Conservation (phyloP, 495 filamentous ascomycete genomes). For the Hypoxylon trugodes region DNA sequence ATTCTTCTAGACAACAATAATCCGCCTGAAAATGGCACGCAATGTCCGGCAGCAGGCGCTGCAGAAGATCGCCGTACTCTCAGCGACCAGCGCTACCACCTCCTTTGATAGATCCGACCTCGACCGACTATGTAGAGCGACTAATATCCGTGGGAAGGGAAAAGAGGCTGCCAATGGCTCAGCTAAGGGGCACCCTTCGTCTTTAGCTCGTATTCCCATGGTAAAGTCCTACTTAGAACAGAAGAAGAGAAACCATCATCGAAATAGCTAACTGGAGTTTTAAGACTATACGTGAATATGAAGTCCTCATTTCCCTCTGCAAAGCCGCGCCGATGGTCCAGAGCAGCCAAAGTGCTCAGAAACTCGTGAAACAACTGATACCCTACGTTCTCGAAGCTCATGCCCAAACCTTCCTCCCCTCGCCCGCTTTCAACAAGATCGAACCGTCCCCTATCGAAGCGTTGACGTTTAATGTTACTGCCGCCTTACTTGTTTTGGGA, state of each 20-base stretch:
- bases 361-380: slow-evolving; percentile 74
- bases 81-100: slow-evolving; percentile 57
- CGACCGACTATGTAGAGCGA: slow-evolving; percentile 66
- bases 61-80: slow-evolving; percentile 74
- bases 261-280: slow-evolving; percentile 27
- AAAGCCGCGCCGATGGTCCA: slow-evolving; percentile 80
- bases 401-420: slow-evolving; percentile 76
- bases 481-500: slow-evolving; percentile 80
- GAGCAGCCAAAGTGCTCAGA: slow-evolving; percentile 72
- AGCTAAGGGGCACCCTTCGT: slow-evolving; percentile 31
- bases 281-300: slow-evolving; percentile 79
- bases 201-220: slow-evolving; percentile 59
- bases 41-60: slow-evolving; percentile 70
- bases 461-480: slow-evolving; percentile 78
- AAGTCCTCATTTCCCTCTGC: slow-evolving; percentile 87
- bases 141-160: slow-evolving; percentile 48
- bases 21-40: slow-evolving; percentile 50
- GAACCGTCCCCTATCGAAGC: slow-evolving; percentile 91
- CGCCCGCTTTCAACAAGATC: slow-evolving; percentile 81
- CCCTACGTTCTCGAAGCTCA: slow-evolving; percentile 86
- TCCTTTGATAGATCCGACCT: slow-evolving; percentile 71
- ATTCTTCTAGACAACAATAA: background rate
- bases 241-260: background rate
- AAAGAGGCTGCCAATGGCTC: slow-evolving; percentile 48
- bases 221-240: slow-evolving; percentile 44